Base-by-base conservation (phyloP, 306 rosid genomes). In the Glycine tomentella region DNA sequence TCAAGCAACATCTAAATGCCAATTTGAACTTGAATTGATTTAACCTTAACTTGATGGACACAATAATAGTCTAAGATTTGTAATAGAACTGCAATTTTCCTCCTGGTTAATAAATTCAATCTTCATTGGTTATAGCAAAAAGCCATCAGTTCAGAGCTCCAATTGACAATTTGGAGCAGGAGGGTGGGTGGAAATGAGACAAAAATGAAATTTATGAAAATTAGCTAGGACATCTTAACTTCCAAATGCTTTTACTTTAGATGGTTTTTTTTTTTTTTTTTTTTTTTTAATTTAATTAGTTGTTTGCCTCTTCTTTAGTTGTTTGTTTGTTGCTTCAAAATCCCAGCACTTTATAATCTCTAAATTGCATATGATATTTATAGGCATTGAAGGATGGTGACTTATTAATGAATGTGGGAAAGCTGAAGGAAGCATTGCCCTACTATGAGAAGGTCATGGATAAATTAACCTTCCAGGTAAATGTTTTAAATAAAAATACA, bases 331-430 rank as follows among this genome's bases (percentile, higher is more conserved):
- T 72, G 46, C 65, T 44, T 59, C 20, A 33, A 40, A 69, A 67
- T 68, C 65, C 72, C 38, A 50, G 58, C 72, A 16, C 52, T 64
- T 42, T 61, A 52, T 52, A 33, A 40, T 59, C 53, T 36, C 50
- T 51, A 59, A 34, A 17, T 77, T n/a, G 38, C 8, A 53, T 46
- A 49, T n/a, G 38, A 65, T 74, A 42, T 77, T 31, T 82, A 10
- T 82, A 94, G 97, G 85, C 85, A 70, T 78, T 90, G 85, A 87
- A 88, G 72, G 92, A 90, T 64, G 99, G 99, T 49, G 95, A 93
- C 82, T 80, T 81, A 12, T 88, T 93, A 80, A 91, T 93, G 99
- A 81, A 85, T 71, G 76, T 31, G 31, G 99, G 97, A 79, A 82
- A 81, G 80, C 91, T 95, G 66, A 89, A 71, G 81, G 92, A 88